Evolutionary conservation across 352 stramenopile species (phyloP), one percentile per base, ranked within the genome.

Genomic region (Phytopythium delawarense): DNA sequence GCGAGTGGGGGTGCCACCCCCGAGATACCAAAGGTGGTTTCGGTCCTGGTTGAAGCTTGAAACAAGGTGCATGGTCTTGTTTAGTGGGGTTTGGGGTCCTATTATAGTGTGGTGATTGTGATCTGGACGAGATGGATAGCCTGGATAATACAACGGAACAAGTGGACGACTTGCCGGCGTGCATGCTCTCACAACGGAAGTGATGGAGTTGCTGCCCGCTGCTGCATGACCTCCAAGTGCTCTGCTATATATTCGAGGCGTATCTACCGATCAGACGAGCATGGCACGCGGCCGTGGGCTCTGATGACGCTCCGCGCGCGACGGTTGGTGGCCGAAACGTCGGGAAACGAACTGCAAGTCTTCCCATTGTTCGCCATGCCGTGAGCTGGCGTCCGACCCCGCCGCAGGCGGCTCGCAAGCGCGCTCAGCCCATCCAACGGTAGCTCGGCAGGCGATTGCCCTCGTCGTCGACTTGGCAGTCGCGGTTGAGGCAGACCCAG

Each of bases 401-500:
- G 18, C 42, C 49, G 15, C 30, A 1, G 25, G 34, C 34, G 34
- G 5, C 34, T 12, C 34, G 51, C 9, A 7, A n/a, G 25, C 25
- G 28, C 13, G n/a, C 40, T 68, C 71, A 90, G 21, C 84, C 86
- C 81, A 95, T 91, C 87, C 87, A 95, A 67, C 84, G 83, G 62
- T 94, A 92, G n/a, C 84, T 84, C 4, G 87, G 84, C 39, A 95
- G 63, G 59, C 84, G 84, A 35, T 93, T 95, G 46, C 83, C 84
- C 35, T 95, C 82, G 34, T 95, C 86, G 62, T 95, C 86, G 15
- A 91, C 69, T 45, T 93, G 86, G 60, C 86, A 95, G 64, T 95
- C 86, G n/a, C 83, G 79, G 62, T 95, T 95, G 50, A 95, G 72
- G 71, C 87, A 95, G 53, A 95, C 83, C 87, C 87, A 95, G 62